Base-by-base conservation (phyloP, 2,329 filamentous ascomycete genomes). In the Sarocladium kiliense region DNA sequence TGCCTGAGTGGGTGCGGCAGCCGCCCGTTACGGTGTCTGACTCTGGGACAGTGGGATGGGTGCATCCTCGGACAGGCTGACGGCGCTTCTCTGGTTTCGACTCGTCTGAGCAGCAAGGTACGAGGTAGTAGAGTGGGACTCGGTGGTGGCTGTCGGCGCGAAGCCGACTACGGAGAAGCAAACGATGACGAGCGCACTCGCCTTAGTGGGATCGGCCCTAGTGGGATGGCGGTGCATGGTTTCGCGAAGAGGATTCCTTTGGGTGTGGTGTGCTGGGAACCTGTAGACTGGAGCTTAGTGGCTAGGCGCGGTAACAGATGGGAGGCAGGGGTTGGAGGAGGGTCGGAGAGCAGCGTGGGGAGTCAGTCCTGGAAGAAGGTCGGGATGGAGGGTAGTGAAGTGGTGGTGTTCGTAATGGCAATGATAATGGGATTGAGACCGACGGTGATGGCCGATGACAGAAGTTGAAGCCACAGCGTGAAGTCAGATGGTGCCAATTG, bases 191-290 rank as follows among this genome's bases (percentile, higher is more conserved):
- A 54, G 26, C 51, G 44, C 44, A 49, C 23, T 9, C 26, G 26
- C 44, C 19, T 27, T 49, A 25, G 55, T 54, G 51, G 55, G 55
- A 57, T 57, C 55, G 50, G 36, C 55, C 51, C 32, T 27, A 54
- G 44, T 41, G 51, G 50, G 51, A 54, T 57, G 55, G 50, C 23
- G 55, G 50, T 54, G 55, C 55, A 57, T 50, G 55, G 55, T 57
- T 57, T 37, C 44, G 23, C 3, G 7, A 49, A 49, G 44, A 49
- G 44, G 25, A 5, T 27, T 9, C 7, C 3, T 3, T 30, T n/a
- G 23, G 32, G n/a, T 5, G 25, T 49, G 44, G 44, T 32, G 25
- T 32, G 23, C 25, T 30, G 44, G 25, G 26, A 32, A 27, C 44
- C 25, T 44, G 44, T 25, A 30, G 44, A 32, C 23, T n/a, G 26